These are phyloP conservation scores for Xylariaceae sp. DNA, from an alignment of 2,329 filamentous ascomycete genomes.

Conservation along the genomic window DNA sequence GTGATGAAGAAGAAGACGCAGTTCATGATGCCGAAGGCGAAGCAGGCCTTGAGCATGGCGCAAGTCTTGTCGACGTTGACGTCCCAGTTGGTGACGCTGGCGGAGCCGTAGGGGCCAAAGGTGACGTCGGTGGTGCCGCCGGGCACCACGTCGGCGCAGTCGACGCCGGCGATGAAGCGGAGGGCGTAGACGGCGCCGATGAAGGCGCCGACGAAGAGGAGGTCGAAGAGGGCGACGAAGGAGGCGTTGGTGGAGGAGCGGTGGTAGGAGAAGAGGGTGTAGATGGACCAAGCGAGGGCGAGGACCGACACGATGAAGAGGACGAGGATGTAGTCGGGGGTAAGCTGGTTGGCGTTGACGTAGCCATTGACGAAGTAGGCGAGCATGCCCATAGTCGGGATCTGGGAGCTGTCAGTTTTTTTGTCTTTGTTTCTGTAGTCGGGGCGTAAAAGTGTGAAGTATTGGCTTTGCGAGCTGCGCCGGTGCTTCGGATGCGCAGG, in stretches of 20 bases:
- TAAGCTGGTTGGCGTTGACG: conserved; percentile 51
- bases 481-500: background rate
- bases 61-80: conserved; percentile 69
- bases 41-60: conserved; percentile 86
- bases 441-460: too few species aligned
- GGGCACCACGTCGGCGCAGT: conserved; percentile 61
- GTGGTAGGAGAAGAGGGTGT: conserved; percentile 64
- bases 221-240: conserved; percentile 58
- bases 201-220: conserved; percentile 59
- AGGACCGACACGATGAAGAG: conserved; percentile 65
- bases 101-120: conserved; percentile 55
- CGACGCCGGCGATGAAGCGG: conserved; percentile 53
- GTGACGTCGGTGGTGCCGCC: conserved; percentile 49
- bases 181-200: conserved; percentile 59
- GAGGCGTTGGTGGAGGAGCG: conserved; percentile 55
- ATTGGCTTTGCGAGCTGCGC: background rate
- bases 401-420: conserved; percentile 36
- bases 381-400: conserved; percentile 63
- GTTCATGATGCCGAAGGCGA: conserved; percentile 89
- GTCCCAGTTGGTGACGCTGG: conserved; percentile 46
- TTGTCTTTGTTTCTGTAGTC: background rate
- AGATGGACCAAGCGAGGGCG: conserved; percentile 58
- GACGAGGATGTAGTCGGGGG: conserved; percentile 59
- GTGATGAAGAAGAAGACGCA: conserved; percentile 76
- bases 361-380: conserved; percentile 62